A percentile compares a stretch with the other conserved stretches of the same genome.
phyloP scores from a whole-genome alignment of 805 yeast genomes.

The Myxozyma neotropica region DNA sequence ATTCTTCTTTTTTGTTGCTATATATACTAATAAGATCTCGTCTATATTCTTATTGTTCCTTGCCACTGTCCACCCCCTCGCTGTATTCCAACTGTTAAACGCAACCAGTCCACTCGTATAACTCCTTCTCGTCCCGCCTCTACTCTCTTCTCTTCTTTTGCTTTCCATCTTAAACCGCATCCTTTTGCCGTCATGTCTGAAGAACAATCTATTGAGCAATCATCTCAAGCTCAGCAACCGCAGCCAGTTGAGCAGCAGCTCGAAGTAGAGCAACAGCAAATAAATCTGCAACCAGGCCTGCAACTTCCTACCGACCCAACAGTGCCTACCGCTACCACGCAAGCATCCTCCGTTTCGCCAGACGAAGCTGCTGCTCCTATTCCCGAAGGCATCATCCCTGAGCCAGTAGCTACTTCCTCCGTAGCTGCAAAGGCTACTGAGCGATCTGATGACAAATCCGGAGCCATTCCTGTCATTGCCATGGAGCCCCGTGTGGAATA shows the following conservation, averaged over 20 bases:
- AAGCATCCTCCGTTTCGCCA: background rate
- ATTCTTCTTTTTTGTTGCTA: too few species aligned
- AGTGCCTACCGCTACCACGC: background rate
- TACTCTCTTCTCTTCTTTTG: background rate
- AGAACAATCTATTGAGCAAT: background rate
- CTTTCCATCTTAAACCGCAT: background rate
- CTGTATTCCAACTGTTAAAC: background rate
- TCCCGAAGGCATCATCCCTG: background rate
- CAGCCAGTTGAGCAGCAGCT: background rate
- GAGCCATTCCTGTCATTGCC: too few species aligned
- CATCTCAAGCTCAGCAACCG: background rate
- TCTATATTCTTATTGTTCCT: background rate
- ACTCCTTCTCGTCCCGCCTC: too few species aligned
- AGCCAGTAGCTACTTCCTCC: background rate
- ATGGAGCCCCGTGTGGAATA: too few species aligned
- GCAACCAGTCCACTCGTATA: background rate
- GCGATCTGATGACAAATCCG: too few species aligned
- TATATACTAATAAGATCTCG: background rate
- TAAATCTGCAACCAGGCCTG: background rate
- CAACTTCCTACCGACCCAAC: background rate
- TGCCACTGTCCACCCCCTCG: background rate
- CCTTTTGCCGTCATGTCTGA: background rate
- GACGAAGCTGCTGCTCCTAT: background rate
- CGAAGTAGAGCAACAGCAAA: conserved; percentile 4
- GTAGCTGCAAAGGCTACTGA: background rate